Evolutionary conservation across 2,329 filamentous ascomycete species (phyloP).

Genomic region (Epichloe brachyelytri): DNA sequence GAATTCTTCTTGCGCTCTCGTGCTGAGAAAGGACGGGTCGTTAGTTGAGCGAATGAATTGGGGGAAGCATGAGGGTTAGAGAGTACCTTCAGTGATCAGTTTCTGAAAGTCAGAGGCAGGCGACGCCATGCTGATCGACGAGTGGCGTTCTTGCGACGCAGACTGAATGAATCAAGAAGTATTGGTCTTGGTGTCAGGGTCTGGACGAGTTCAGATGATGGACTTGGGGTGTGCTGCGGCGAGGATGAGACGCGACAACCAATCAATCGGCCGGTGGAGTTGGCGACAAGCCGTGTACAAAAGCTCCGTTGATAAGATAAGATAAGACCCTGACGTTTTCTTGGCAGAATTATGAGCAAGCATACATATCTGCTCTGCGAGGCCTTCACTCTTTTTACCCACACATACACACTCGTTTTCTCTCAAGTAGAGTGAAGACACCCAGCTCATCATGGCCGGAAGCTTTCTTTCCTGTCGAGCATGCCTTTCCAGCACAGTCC

Average conservation of each 20-base stretch:
- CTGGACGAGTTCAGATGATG: background rate
- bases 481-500: constrained; percentile 16
- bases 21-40: constrained; percentile 22
- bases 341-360: too few relatives aligned
- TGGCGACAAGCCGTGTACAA: constrained; percentile 30
- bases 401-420: too few relatives aligned
- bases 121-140: constrained; percentile 24
- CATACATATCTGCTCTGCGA: background rate
- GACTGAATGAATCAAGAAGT: background rate
- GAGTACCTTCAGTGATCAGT: constrained; percentile 39
- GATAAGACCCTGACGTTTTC: background rate
- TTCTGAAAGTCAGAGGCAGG: constrained; percentile 39
- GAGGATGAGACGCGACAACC: constrained; percentile 1
- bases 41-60: background rate
- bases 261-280: background rate
- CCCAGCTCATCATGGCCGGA: constrained; percentile 12
- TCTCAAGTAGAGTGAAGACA: background rate
- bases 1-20: constrained; percentile 61
- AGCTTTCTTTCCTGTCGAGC: constrained; percentile 15
- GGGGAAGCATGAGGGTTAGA: background rate
- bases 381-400: background rate
- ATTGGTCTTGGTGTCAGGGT: background rate
- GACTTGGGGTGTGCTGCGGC: too few relatives aligned
- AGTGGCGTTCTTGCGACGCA: background rate
- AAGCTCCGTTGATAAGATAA: constrained; percentile 29